Percentiles rank a stretch among this genome's conserved stretches.
These are phyloP conservation scores for Emmonsia crescens DNA, from an alignment of 2,329 filamentous ascomycete genomes.

Conservation along the genomic window DNA sequence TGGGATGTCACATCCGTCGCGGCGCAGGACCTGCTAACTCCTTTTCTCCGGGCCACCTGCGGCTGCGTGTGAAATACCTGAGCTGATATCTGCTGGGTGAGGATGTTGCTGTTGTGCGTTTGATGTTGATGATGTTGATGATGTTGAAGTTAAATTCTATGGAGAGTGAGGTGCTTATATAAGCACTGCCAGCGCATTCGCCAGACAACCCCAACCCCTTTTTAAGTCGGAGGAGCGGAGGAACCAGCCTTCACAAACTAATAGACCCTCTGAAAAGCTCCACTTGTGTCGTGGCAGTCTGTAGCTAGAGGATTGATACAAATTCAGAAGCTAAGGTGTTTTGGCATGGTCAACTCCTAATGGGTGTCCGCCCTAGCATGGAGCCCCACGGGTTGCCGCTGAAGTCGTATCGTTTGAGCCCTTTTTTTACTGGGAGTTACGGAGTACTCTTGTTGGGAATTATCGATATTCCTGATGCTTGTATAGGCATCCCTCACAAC, in stretches of 20 bases:
- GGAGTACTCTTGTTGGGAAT: background rate
- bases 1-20: background rate
- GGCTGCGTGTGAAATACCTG: background rate
- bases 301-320: background rate
- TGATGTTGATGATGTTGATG: too few species aligned
- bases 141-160: too few species aligned
- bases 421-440: background rate
- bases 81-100: background rate
- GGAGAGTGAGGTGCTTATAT: background rate
- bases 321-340: too few species aligned
- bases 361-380: background rate
- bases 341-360: background rate
- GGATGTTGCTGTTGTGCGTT: too few species aligned
- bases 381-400: background rate
- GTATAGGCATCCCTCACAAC: background rate
- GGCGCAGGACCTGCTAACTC: background rate
- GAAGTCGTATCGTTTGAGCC: background rate
- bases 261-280: background rate
- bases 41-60: background rate
- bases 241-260: too few species aligned
- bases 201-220: too few species aligned
- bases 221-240: too few species aligned
- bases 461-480: background rate
- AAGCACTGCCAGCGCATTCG: background rate
- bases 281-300: background rate